phyloP scores from a whole-genome alignment of 805 yeast genomes.

The Candida mattraensis region DNA sequence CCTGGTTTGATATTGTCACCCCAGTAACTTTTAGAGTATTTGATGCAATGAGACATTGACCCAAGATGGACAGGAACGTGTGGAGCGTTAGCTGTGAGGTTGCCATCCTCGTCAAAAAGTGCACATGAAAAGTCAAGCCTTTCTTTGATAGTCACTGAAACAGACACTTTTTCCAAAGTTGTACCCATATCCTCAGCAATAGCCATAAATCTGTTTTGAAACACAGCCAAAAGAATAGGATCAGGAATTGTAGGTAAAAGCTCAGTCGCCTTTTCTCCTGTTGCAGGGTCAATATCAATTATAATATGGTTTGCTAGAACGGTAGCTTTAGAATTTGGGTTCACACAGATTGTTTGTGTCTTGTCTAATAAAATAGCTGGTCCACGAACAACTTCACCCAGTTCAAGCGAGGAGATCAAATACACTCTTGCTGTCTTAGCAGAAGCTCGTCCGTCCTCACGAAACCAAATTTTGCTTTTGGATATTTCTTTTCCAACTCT shows the following conservation, averaged over 20 bases:
- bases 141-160: slow-evolving; percentile 47
- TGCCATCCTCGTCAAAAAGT: slow-evolving; percentile 44
- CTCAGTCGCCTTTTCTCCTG: slow-evolving; percentile 32
- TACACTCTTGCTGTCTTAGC: no score
- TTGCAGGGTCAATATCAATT: slow-evolving; percentile 23
- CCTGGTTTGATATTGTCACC: slow-evolving; percentile 39
- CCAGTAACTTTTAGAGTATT: slow-evolving; percentile 40
- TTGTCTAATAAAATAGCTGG: slow-evolving; percentile 38
- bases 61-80: slow-evolving; percentile 49
- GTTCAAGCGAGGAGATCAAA: slow-evolving; percentile 44
- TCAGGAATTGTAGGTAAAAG: slow-evolving; percentile 52
- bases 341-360: slow-evolving; percentile 39
- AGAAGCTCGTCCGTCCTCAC: slow-evolving; percentile 21
- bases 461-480: slow-evolving; percentile 44
- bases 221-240: slow-evolving; percentile 44
- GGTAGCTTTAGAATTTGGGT: slow-evolving; percentile 34
- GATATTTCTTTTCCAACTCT: slow-evolving; percentile 55
- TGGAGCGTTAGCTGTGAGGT: slow-evolving; percentile 29
- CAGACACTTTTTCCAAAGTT: slow-evolving; percentile 44
- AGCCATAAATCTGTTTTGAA: slow-evolving; percentile 48
- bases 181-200: slow-evolving; percentile 51
- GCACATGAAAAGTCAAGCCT: slow-evolving; percentile 51
- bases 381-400: slow-evolving; percentile 55
- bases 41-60: slow-evolving; percentile 45
- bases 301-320: slow-evolving; percentile 37